phyloP scores from a whole-genome alignment of 257 asterid species.

The Solanum dulcamara region DNA sequence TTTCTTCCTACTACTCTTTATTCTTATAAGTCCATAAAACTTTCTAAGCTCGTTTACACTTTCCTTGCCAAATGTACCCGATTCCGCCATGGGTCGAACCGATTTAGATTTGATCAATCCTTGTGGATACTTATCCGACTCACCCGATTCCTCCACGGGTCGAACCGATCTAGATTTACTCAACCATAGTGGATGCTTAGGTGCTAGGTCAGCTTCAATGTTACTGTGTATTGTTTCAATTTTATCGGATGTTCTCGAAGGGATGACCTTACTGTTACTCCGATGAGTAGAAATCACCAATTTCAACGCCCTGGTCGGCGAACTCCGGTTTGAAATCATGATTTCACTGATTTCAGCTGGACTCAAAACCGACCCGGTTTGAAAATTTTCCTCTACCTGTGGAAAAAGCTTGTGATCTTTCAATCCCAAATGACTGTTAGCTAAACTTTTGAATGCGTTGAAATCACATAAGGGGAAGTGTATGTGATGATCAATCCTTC shows the following conservation, averaged over 20 bases:
- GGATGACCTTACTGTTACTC: background rate
- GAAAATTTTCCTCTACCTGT: slow-evolving; percentile 66
- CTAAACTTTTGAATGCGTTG: slow-evolving; percentile 53
- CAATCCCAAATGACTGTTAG: slow-evolving; percentile 60
- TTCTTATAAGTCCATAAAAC: slow-evolving; percentile 57
- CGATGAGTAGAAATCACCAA: slow-evolving; percentile 49
- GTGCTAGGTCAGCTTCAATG: slow-evolving; percentile 8
- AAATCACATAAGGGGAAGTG: slow-evolving; percentile 82
- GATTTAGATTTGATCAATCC: slow-evolving; percentile 7
- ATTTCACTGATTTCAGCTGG: slow-evolving; percentile 81
- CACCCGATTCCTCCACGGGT: background rate
- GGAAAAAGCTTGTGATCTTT: slow-evolving; percentile 73
- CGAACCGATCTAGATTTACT: slow-evolving; percentile 19
- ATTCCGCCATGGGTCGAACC: slow-evolving; percentile 25
- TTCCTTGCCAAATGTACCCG: slow-evolving; percentile 32
- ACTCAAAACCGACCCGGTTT: slow-evolving; percentile 65
- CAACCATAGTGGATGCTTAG: slow-evolving; percentile 30
- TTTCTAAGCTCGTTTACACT: slow-evolving; percentile 53
- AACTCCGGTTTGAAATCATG: slow-evolving; percentile 75
- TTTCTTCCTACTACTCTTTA: slow-evolving; percentile 44
- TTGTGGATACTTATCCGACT: background rate
- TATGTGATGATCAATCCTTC: slow-evolving; percentile 71
- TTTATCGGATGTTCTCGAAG: background rate
- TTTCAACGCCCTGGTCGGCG: slow-evolving; percentile 75
- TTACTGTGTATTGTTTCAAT: slow-evolving; percentile 25